Base-by-base conservation (phyloP, 371 early-diverging fungal genomes). In the Mortierella sp. region DNA sequence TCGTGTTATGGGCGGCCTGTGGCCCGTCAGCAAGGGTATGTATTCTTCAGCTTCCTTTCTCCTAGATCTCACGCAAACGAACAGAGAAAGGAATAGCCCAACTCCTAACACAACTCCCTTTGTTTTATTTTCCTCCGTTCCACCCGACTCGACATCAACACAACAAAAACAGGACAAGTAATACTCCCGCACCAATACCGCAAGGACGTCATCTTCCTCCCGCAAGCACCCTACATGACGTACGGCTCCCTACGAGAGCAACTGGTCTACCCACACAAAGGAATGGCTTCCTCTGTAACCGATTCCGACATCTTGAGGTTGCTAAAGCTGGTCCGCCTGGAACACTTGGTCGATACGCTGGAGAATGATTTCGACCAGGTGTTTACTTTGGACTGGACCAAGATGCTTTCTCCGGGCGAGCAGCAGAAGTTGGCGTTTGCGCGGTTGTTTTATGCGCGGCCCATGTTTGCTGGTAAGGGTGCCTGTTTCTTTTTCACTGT, bases 341-440 rank as follows among this genome's bases (percentile, higher is more conserved):
- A 83, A 3, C 93, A 92, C 74, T 72, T 95, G 5, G 85, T 87
- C 13, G 79, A 82, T 0, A n/a, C 87, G n/a, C 57, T 92, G 5
- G 77, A 40, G 43, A 40, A 82, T 3, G 89, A 91, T 21, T 92
- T 90, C 80, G 93, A 93, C 80, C 86, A 75, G 0, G 72, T 77
- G 0, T 92, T 91, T 69, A 90, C 91, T 26, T 86, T 89, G 70
- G 91, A 92, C 53, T 96, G 96, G 95, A 82, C 83, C 74, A 91
- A 89, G 75, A 87, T 92, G 76, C 87, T 96, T 50, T 95, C 95
- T 10, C 96, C 96, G 21, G 96, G 96, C 69, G 96, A 96, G 84
- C 92, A 92, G 78, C 96, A 96, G 74, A 90, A 91, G 44, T 78
- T 96, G 59, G 91, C 94, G 5, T 90, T 95, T 88, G 94, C 94